phyloP scores from a whole-genome alignment of 2,329 filamentous ascomycete species.

The Macrophomina tecta region DNA sequence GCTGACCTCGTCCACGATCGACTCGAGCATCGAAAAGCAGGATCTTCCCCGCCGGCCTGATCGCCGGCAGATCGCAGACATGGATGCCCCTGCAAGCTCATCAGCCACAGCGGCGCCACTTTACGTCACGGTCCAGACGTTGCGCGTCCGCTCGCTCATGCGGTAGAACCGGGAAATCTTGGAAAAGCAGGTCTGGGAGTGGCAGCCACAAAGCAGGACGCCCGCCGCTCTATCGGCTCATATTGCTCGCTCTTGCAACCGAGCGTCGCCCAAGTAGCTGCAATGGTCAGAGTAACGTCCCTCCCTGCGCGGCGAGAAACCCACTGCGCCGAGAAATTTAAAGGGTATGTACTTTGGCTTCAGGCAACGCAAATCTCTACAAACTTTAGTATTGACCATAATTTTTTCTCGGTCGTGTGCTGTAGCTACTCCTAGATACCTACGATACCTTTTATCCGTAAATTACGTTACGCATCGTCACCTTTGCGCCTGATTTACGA shows the following conservation, averaged over 20 bases:
- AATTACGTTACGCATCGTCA: too few species aligned
- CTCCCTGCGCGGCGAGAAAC: too few species aligned
- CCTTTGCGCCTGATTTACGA: too few species aligned
- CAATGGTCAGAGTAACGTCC: background rate
- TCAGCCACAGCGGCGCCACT: constrained; percentile 3
- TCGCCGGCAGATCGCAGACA: background rate
- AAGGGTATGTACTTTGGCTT: too few species aligned
- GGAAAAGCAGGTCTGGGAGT: constrained; percentile 3
- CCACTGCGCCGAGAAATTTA: too few species aligned
- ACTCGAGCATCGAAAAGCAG: too few species aligned
- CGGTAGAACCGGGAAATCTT: constrained; percentile 2
- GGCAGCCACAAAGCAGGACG: background rate
- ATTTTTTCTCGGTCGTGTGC: too few species aligned
- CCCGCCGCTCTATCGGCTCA: background rate
- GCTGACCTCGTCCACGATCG: too few species aligned
- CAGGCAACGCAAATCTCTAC: too few species aligned
- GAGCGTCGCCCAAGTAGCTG: background rate
- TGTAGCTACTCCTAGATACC: too few species aligned
- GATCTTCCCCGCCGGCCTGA: background rate
- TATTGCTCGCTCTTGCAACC: background rate
- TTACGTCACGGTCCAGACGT: constrained; percentile 3
- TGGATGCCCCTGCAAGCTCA: background rate
- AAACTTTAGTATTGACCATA: too few species aligned
- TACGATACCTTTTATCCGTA: too few species aligned
- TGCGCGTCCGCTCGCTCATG: background rate